phyloP scores from a whole-genome alignment of 2,329 filamentous ascomycete genomes.

The Phialocephala sp. region DNA sequence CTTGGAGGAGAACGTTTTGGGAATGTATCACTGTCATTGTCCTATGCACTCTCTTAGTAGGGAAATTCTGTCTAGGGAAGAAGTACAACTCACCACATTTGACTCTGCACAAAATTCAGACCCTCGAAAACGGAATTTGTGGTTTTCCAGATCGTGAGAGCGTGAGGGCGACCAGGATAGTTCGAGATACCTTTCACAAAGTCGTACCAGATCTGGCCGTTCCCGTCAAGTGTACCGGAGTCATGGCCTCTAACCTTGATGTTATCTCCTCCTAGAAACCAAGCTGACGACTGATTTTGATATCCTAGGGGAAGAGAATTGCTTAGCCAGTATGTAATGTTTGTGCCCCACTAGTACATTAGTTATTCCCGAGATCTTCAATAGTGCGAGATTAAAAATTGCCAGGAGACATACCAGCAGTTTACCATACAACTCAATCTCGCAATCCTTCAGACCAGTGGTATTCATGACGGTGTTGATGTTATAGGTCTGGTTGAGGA shows the following conservation, averaged over 20 bases:
- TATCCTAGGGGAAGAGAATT: slow-evolving; percentile 57
- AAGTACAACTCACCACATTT: slow-evolving; percentile 56
- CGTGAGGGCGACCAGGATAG: slow-evolving; percentile 54
- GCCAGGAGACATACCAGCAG: slow-evolving; percentile 49
- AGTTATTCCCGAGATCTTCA: slow-evolving; percentile 16
- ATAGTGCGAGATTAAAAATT: too few relatives aligned
- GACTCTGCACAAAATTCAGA: slow-evolving; percentile 58
- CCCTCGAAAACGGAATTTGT: slow-evolving; percentile 54
- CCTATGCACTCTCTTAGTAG: slow-evolving; percentile 29
- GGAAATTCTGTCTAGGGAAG: neutral
- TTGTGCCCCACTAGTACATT: slow-evolving; percentile 47
- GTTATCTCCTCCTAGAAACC: slow-evolving; percentile 58
- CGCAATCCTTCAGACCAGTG: slow-evolving; percentile 47
- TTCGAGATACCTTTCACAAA: slow-evolving; percentile 52
- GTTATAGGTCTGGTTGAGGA: slow-evolving; percentile 50
- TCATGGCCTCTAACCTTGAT: slow-evolving; percentile 56
- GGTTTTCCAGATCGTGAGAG: slow-evolving; percentile 57
- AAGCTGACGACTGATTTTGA: slow-evolving; percentile 60
- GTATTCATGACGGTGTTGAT: slow-evolving; percentile 53
- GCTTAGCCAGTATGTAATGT: slow-evolving; percentile 57
- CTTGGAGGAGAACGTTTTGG: slow-evolving; percentile 51
- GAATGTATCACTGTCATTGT: slow-evolving; percentile 51
- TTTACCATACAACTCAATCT: slow-evolving; percentile 59
- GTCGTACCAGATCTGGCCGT: slow-evolving; percentile 65
- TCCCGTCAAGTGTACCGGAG: slow-evolving; percentile 62